Evolutionary conservation across 495 filamentous ascomycete species (phyloP), one percentile per base, ranked within the genome.

Genomic region (Penicillium canariense): DNA sequence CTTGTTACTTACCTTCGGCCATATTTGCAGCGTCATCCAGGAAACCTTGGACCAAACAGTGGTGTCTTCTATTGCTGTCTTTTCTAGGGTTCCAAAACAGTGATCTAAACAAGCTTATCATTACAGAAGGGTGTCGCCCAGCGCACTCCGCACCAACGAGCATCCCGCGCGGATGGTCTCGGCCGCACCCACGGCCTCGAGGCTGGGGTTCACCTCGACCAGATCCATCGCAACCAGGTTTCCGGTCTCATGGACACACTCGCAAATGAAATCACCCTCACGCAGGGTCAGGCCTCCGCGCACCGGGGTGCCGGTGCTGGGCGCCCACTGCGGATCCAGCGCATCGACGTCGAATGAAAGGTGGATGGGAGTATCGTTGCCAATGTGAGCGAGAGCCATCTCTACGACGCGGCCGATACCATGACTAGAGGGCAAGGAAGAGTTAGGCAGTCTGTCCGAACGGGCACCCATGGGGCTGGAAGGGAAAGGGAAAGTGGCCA

Each of bases 331-430:
- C 11, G 94, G 94, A 69, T 99, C 94, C 56, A 99, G 76, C 32
- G 92, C 94, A 68, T 99, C 94, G 54, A 99, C 90, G 67, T 99
- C 94, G 65, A 99, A 97, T 18, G 89, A 95, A 28, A 99, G 80
- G 71, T 99, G 95, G 52, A 97, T 96, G 12, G 94, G 94, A 0
- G 91, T 96, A 66, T 96, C 94, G 58, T 79, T 86, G 34, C 92
- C 92, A 51, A 98, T 92, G 73, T 97, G 90, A 35, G 86, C 93
- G 20, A 99, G 77, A 25, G 91, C 94, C 91, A 97, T 95, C 65
- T 97, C 94, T 76, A 99, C 93, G 46, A 97, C 91, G 55, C 87
- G 87, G 22, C 94, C 95, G 67, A 99, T 97, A 28, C 94, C 94
- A 60, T 96, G 79, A 36, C 86, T 91, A 50, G 32, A 40, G 15